Base-by-base conservation (phyloP, 768 basidiomycete genomes). In the Agaricus sinodeliciosus region DNA sequence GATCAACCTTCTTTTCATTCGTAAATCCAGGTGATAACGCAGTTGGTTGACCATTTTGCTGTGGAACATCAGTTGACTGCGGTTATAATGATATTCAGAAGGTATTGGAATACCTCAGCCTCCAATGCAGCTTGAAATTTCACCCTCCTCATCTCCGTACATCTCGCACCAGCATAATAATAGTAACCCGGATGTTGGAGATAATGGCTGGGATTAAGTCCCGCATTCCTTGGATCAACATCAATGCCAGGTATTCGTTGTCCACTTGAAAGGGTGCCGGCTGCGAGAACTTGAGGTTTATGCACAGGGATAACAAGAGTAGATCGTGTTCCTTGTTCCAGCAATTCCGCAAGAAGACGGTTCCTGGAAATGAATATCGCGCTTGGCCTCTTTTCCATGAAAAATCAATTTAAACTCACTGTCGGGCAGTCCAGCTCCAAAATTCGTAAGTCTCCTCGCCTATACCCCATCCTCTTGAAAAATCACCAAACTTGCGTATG, bases 371-470 rank as follows among this genome's bases (percentile, higher is more conserved):
- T 39, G n/a, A 11, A 28, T 16, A 42, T 41, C 22, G 34, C 18
- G 8, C 34, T 27, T 22, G 4, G 34, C 48, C 27, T 16, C 16
- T 3, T 2, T 25, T 16, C 13, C 3, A 2, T 9, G 13, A 15
- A 16, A 26, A 16, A 16, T 52, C 9, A 55, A 34, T 39, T 34
- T 35, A 9, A 15, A 76, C 87, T 51, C 61, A 93, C 90, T 96
- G 94, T 63, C 93, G 75, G 7, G 91, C 88, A 51, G 94, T 75
- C 95, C 94, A 99, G 58, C 89, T 90, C 95, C 95, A 97, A 63
- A 86, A 97, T 65, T 98, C 96, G 58, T 90, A 97, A 0, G 91
- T 96, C 62, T 94, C 90, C 60, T 94, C 92, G 13, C 94, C 94
- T 51, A 97, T 97, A 7, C 91, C 90, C 95, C 96, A 97, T 0